A percentile compares a stretch with the other conserved stretches of the same genome.
Conservation (phyloP, 306 rosid species). For the Prunus davidiana region DNA sequence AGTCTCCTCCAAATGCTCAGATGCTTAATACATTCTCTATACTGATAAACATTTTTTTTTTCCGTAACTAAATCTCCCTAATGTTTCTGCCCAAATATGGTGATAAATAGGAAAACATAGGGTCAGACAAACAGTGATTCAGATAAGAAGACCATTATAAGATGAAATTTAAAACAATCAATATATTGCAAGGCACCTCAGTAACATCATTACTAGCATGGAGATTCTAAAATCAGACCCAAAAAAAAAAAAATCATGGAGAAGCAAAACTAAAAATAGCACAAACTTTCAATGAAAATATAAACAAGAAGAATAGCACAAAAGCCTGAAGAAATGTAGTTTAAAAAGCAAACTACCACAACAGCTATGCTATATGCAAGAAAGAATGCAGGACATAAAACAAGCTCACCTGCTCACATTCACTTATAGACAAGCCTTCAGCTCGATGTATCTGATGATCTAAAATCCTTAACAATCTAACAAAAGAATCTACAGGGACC, state of each 20-base stretch:
- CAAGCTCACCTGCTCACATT: constrained; percentile 74
- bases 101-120: neutral
- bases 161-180: neutral
- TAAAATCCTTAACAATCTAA: constrained; percentile 75
- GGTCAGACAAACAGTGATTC: neutral
- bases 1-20: neutral
- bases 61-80: neutral
- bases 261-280: neutral
- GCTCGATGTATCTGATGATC: constrained; percentile 97
- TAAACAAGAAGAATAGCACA: neutral
- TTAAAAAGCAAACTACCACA: neutral
- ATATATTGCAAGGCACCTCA: neutral
- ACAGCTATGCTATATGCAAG: neutral
- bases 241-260: neutral
- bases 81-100: neutral
- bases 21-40: neutral
- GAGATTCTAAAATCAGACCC: neutral
- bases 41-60: neutral
- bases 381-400: neutral
- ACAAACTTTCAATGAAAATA: neutral
- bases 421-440: constrained; percentile 89
- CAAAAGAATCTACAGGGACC: constrained; percentile 75
- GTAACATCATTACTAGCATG: neutral
- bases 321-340: neutral
- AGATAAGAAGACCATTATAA: neutral